Evolutionary conservation across 2,329 filamentous ascomycete species (phyloP).

Genomic region (Beauveria sp.): DNA sequence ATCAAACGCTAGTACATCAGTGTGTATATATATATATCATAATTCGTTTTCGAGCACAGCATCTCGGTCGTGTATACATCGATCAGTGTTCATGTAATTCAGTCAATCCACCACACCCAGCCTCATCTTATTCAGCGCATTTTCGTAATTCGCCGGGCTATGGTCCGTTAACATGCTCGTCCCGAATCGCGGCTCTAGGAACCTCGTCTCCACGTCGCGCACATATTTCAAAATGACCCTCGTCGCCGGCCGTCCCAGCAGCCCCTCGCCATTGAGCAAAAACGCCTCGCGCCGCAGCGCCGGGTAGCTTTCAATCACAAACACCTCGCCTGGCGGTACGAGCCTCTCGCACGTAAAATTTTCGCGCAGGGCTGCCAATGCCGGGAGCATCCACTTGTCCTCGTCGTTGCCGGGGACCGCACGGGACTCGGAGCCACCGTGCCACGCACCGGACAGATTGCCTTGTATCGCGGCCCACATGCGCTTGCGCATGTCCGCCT

Average conservation of each 20-base stretch:
- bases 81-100: neutral
- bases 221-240: constrained; percentile 65
- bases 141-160: constrained; percentile 66
- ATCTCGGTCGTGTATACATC: no score
- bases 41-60: constrained; percentile 1
- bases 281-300: constrained; percentile 63
- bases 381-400: constrained; percentile 62
- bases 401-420: constrained; percentile 40
- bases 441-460: constrained; percentile 56
- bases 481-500: constrained; percentile 57
- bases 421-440: constrained; percentile 28
- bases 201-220: constrained; percentile 60
- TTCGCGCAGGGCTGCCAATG: constrained; percentile 57
- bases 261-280: constrained; percentile 34
- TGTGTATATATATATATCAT: constrained; percentile 10
- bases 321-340: constrained; percentile 69
- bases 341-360: constrained; percentile 64
- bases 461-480: constrained; percentile 59
- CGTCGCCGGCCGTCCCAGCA: constrained; percentile 58
- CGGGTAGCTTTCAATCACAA: constrained; percentile 59
- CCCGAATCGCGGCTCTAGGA: constrained; percentile 64
- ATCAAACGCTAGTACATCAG: neutral
- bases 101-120: constrained; percentile 34
- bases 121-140: constrained; percentile 54
- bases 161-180: constrained; percentile 70